A percentile compares a stretch with the other conserved stretches of the same genome.
Evolutionary conservation across 2,329 filamentous ascomycete species (phyloP).

Genomic region (Trichoderma pleuroti): DNA sequence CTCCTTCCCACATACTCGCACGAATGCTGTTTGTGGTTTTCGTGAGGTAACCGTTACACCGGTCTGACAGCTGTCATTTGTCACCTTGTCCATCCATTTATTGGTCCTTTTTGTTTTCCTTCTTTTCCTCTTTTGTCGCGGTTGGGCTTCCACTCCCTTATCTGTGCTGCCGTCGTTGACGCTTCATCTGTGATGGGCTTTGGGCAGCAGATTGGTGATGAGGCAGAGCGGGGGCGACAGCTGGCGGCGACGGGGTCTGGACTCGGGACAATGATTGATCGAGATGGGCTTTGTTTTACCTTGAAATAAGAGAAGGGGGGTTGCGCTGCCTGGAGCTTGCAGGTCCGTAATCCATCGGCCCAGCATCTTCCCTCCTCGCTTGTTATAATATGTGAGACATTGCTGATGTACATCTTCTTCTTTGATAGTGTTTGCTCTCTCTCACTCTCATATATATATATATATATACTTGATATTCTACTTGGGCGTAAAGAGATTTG

Average conservation of each 20-base stretch:
- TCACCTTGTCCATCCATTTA: background rate
- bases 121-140: background rate
- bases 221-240: background rate
- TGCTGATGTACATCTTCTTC: background rate
- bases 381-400: background rate
- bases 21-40: background rate
- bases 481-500: background rate
- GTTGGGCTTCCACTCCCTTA: background rate
- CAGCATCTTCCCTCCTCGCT: background rate
- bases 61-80: constrained; percentile 10
- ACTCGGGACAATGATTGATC: background rate
- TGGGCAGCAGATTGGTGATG: background rate
- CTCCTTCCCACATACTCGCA: background rate
- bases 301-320: background rate
- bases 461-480: background rate
- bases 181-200: background rate
- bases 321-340: background rate
- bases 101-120: background rate
- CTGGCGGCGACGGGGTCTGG: background rate
- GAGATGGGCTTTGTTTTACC: background rate
- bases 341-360: background rate
- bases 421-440: background rate
- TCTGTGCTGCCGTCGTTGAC: background rate
- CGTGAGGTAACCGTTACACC: constrained; percentile 14
- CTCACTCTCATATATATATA: background rate